Base-by-base conservation (phyloP, 2,329 filamentous ascomycete species). In the Cercospora zeina region DNA sequence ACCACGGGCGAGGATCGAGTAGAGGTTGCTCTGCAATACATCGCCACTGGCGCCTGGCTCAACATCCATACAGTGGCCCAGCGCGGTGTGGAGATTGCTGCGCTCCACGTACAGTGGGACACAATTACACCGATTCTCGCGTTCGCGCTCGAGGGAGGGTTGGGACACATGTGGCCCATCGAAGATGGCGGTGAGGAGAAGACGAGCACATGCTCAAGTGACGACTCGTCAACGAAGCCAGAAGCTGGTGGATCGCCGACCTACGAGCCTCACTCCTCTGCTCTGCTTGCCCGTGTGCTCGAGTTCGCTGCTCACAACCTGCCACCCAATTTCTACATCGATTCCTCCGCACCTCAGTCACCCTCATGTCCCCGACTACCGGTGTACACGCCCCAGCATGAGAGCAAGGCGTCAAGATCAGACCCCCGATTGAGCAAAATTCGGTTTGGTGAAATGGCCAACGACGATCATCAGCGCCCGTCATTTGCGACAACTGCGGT, bases 361-460 rank as follows among this genome's bases (percentile, higher is more conserved):
- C 71, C 77, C 19, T 79, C 82, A 27, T 77, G 79, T 53, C 81
- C 81, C 10, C 74, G 80, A 27, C 75, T 85, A 3, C 81, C 80
- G 11, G 42, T 56, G 6, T 39, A 65, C 14, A 61, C 66, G 1
- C 54, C 61, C 2, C 50, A 54, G 14, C 69, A 72, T 59, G 64
- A 77, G 19, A 69, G 73, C 61, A 73, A 74, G 24, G 68, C 75
- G 5, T 70, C 75, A 10, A 71, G 72, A 3, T 77, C 78, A 56
- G 79, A 85, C 55, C 80, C 82, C 39, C 83, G 86, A 27, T 77
- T 89, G 10, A 83, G 82, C 64, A 82, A 81, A 64, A 90, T 91
- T 57, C 85, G 86, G 63, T 91, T 91, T 69, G 89, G 89, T n/a
- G 87, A 90, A 66, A 77, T 88, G 19, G 78, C 84, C 2, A 77